Conservation (phyloP, 148 eudicot genomes). For the Rhododendron molle region DNA sequence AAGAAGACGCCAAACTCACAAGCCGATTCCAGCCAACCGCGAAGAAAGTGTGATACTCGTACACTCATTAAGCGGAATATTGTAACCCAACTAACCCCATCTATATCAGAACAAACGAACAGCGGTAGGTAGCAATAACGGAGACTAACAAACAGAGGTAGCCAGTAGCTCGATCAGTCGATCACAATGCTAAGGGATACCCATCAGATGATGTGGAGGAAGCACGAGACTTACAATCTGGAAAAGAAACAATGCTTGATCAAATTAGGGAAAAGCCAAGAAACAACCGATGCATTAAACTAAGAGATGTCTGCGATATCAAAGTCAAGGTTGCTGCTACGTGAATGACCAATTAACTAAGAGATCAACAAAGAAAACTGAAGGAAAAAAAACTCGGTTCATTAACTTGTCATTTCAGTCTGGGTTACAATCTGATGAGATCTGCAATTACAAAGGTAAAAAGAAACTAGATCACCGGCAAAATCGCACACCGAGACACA, state of each 20-base stretch:
- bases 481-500: background rate
- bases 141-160: slow-evolving; percentile 10
- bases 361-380: background rate
- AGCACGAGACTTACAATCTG: slow-evolving; percentile 18
- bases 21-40: slow-evolving; percentile 19
- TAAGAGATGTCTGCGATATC: background rate
- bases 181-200: slow-evolving; percentile 21
- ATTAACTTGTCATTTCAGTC: background rate
- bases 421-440: background rate
- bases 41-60: slow-evolving; percentile 1
- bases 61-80: slow-evolving; percentile 40
- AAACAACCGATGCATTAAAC: background rate
- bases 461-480: background rate
- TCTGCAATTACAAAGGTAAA: background rate
- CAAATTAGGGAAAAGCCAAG: background rate
- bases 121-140: background rate
- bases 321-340: background rate
- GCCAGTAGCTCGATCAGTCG: background rate
- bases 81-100: slow-evolving; percentile 19
- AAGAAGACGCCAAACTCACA: slow-evolving; percentile 41
- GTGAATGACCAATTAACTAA: background rate
- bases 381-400: background rate
- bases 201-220: slow-evolving; percentile 26
- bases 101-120: background rate
- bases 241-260: background rate